Conservation (phyloP, 331 rosid genomes). For the Malus hybrid region DNA sequence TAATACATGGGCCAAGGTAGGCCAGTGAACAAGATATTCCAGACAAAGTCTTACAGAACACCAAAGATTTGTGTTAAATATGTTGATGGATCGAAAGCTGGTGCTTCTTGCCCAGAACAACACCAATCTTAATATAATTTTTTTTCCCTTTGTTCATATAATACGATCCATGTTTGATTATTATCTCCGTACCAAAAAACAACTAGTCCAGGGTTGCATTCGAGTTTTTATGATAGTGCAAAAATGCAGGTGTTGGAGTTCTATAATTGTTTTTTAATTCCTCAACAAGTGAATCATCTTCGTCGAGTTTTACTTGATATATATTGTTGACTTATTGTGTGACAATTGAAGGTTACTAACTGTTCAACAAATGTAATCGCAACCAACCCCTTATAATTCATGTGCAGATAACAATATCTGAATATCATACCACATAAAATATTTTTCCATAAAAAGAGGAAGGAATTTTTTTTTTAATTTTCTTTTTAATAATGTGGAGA, state of each 20-base stretch:
- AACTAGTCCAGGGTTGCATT: slow-evolving; percentile 17
- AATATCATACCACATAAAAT: not conserved
- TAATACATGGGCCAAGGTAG: slow-evolving; percentile 48
- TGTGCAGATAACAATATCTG: no score
- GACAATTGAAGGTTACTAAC: not conserved
- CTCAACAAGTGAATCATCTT: not conserved
- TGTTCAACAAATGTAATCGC: no score
- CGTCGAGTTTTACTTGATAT: no score
- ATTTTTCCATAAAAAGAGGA: not conserved
- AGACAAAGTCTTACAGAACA: slow-evolving; percentile 52
- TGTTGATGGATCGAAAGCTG: slow-evolving; percentile 18
- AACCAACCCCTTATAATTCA: no score
- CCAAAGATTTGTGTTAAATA: slow-evolving; percentile 43
- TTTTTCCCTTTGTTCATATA: slow-evolving; percentile 13
- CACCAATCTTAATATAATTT: not conserved
- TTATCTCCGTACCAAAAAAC: slow-evolving; percentile 37
- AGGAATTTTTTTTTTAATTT: not conserved
- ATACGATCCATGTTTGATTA: slow-evolving; percentile 24
- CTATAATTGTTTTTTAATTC: not conserved
- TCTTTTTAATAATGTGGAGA: not conserved
- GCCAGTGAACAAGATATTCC: slow-evolving; percentile 78
- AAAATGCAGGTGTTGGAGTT: slow-evolving; percentile 20
- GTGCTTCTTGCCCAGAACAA: slow-evolving; percentile 25
- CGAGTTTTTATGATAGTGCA: slow-evolving; percentile 25
- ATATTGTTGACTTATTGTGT: not conserved